A percentile compares a stretch with the other conserved stretches of the same genome.
These are phyloP conservation scores for Irpex lacteus DNA, from an alignment of 1,284 basidiomycete genomes.

Conservation along the genomic window DNA sequence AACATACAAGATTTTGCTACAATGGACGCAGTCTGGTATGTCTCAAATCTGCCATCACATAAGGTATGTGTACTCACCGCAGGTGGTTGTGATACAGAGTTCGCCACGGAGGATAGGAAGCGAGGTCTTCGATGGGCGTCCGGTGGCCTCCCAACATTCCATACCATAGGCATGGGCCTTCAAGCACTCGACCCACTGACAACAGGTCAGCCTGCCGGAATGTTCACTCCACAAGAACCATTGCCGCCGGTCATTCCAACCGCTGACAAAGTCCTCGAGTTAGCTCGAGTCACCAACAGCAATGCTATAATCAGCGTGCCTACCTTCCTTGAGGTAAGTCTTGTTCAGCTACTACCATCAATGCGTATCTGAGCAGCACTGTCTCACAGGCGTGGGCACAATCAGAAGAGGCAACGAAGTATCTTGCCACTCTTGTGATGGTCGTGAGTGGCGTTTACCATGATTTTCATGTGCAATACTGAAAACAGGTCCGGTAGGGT, in stretches of 20 bases:
- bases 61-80: not conserved
- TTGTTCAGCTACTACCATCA: not conserved
- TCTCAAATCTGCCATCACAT: not conserved
- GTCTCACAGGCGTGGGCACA: constrained; percentile 17
- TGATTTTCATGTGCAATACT: not conserved
- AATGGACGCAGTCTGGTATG: constrained; percentile 3
- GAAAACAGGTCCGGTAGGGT: constrained; percentile 4
- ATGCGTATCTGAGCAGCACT: not conserved
- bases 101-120: not conserved
- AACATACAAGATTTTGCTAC: constrained; percentile 6
- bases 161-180: constrained; percentile 15
- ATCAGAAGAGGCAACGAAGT: constrained; percentile 16
- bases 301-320: constrained; percentile 10
- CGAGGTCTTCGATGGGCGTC: constrained; percentile 3
- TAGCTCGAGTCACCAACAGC: not conserved
- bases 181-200: constrained; percentile 15
- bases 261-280: constrained; percentile 15
- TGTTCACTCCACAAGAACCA: constrained; percentile 9
- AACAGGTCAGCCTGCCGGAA: constrained; percentile 1
- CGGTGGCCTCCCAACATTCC: constrained; percentile 18
- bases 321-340: constrained; percentile 18
- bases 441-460: constrained; percentile 7
- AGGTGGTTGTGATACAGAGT: not conserved
- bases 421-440: constrained; percentile 13
- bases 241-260: constrained; percentile 8